phyloP scores from a whole-genome alignment of 331 rosid genomes.

The Pyracantha coccinea region DNA sequence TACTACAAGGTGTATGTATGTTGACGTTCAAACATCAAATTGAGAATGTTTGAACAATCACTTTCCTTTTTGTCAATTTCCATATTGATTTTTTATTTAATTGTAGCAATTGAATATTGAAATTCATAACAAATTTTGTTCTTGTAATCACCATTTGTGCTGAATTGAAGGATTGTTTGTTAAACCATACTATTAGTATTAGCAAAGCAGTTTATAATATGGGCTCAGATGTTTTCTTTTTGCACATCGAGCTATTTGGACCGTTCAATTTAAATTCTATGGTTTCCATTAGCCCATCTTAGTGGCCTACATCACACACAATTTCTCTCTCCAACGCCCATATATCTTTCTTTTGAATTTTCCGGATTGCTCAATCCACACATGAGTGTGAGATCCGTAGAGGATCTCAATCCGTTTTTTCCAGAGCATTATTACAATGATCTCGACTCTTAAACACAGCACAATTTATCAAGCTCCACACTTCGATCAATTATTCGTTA shows the following conservation, averaged over 20 bases:
- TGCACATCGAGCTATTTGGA: too few relatives aligned
- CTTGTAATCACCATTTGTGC: not conserved
- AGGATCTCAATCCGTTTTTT: too few relatives aligned
- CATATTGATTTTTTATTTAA: not conserved
- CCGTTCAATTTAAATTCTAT: too few relatives aligned
- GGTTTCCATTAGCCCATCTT: too few relatives aligned
- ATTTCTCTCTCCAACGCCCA: too few relatives aligned
- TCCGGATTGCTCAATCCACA: too few relatives aligned
- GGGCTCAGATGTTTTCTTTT: too few relatives aligned
- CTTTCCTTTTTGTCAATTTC: not conserved
- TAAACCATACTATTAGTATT: not conserved
- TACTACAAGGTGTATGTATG: not conserved
- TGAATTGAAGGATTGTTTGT: not conserved
- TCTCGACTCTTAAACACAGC: too few relatives aligned
- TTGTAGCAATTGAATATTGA: not conserved
- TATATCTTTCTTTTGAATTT: too few relatives aligned
- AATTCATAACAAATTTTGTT: constrained; percentile 1
- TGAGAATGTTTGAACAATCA: not conserved
- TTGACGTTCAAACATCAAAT: not conserved
- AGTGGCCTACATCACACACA: too few relatives aligned
- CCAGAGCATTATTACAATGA: too few relatives aligned
- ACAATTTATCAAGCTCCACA: not conserved
- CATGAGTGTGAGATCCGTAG: too few relatives aligned
- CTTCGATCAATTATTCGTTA: not conserved
- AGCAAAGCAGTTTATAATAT: not conserved